Conservation (phyloP, 345 rosid genomes). For the Gossypium stocksii region DNA sequence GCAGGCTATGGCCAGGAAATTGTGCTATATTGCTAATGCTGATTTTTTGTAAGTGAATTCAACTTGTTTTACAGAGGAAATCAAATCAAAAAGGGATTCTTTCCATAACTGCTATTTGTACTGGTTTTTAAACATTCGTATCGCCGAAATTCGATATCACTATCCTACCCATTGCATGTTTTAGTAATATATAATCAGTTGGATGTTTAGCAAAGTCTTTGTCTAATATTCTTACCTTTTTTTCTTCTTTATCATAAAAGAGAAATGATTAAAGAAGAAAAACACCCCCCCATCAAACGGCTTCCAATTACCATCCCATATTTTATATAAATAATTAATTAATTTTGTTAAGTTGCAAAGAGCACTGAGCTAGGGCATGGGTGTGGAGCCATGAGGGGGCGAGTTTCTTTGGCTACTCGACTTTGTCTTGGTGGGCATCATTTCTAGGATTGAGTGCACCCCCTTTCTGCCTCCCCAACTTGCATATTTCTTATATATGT, state of each 20-base stretch:
- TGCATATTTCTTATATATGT: not conserved
- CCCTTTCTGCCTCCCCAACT: conserved; percentile 13
- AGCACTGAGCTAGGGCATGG: not conserved
- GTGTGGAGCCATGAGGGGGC: not conserved
- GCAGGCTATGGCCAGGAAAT: not conserved
- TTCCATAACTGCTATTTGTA: not conserved
- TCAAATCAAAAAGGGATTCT: conserved; percentile 20
- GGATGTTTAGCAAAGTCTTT: not conserved
- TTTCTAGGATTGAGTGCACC: not conserved
- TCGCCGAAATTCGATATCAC: conserved; percentile 45
- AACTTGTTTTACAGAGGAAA: not conserved
- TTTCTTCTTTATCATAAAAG: conserved; percentile 8
- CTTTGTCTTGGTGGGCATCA: not conserved
- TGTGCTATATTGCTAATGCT: not conserved
- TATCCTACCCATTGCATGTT: conserved; percentile 16
- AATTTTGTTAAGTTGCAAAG: not conserved
- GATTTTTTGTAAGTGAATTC: not conserved
- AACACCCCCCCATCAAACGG: conserved; percentile 23
- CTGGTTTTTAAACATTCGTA: conserved; percentile 42
- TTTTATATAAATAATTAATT: not conserved
- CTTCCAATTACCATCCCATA: conserved; percentile 38
- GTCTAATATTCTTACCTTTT: conserved; percentile 4
- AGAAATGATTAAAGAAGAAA: conserved; percentile 36
- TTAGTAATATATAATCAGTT: conserved; percentile 6
- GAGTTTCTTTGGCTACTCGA: not conserved